phyloP scores from a whole-genome alignment of 306 rosid species.

The Clitoria ternatea region DNA sequence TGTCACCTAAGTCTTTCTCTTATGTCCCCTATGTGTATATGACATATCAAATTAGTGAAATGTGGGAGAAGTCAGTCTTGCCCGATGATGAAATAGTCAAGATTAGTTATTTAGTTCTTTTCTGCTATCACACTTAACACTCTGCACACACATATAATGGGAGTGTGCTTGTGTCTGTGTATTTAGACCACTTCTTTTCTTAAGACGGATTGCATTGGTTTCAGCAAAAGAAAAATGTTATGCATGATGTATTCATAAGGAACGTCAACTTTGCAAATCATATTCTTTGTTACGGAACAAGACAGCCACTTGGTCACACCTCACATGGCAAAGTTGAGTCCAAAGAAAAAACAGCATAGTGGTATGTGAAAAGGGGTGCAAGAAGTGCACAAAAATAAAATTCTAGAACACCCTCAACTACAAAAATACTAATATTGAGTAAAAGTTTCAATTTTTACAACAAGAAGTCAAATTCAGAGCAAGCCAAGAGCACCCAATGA shows the following conservation, averaged over 20 bases:
- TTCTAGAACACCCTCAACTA: background rate
- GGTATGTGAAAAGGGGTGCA: background rate
- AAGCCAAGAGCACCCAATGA: background rate
- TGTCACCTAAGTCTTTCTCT: too few species aligned
- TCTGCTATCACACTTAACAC: background rate
- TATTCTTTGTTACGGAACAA: background rate
- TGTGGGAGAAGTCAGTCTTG: background rate
- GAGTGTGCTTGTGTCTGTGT: too few species aligned
- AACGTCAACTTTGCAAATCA: background rate
- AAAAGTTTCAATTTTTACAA: background rate
- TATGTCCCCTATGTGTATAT: too few species aligned
- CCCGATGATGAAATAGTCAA: background rate
- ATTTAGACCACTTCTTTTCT: too few species aligned
- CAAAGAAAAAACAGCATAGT: background rate
- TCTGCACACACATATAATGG: background rate
- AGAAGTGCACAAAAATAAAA: background rate
- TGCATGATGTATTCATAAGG: background rate
- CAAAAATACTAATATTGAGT: background rate
- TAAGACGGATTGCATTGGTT: background rate
- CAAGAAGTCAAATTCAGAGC: background rate
- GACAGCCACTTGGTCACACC: background rate
- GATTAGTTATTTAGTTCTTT: background rate
- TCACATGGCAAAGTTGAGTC: background rate
- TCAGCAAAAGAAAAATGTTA: background rate
- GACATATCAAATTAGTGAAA: too few species aligned